Evolutionary conservation across 2,329 filamentous ascomycete species (phyloP).

Genomic region (Colletotrichum sp.): DNA sequence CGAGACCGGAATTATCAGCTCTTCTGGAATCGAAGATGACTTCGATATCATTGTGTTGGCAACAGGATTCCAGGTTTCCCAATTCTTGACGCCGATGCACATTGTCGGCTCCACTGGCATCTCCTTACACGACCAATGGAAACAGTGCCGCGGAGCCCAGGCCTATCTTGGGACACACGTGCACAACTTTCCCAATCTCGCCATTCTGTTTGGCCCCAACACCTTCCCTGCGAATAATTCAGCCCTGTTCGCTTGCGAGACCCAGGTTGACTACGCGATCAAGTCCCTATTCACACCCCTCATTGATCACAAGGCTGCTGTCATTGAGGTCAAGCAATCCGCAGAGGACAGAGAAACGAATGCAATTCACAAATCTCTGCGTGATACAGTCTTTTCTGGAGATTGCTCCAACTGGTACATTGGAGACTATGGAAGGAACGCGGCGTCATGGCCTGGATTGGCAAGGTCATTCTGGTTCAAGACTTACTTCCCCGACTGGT

Average conservation of each 20-base stretch:
- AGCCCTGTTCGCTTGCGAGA: constrained; percentile 28
- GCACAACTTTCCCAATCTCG: constrained; percentile 35
- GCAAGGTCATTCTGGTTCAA: constrained; percentile 34
- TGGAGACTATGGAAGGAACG: constrained; percentile 37
- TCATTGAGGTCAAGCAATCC: constrained; percentile 38
- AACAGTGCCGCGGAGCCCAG: constrained; percentile 23
- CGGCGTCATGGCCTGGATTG: constrained; percentile 39
- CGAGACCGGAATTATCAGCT: constrained; percentile 29
- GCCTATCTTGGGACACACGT: constrained; percentile 34
- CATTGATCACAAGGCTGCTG: constrained; percentile 32
- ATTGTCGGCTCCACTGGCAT: constrained; percentile 27
- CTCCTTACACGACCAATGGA: constrained; percentile 30
- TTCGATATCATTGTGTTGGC: constrained; percentile 31
- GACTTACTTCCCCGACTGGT: not conserved
- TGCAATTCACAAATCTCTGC: constrained; percentile 33
- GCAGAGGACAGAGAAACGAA: constrained; percentile 35
- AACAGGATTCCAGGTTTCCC: constrained; percentile 29
- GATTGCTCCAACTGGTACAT: constrained; percentile 49
- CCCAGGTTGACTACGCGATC: constrained; percentile 27
- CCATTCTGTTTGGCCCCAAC: constrained; percentile 33
- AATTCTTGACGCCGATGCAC: constrained; percentile 30
- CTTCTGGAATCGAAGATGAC: constrained; percentile 21
- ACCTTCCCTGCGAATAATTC: constrained; percentile 31
- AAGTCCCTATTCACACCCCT: constrained; percentile 31
- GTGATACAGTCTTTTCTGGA: constrained; percentile 37